Evolutionary conservation across 306 rosid genomes (phyloP).

Genomic region (Oemleria cerasiformis): DNA sequence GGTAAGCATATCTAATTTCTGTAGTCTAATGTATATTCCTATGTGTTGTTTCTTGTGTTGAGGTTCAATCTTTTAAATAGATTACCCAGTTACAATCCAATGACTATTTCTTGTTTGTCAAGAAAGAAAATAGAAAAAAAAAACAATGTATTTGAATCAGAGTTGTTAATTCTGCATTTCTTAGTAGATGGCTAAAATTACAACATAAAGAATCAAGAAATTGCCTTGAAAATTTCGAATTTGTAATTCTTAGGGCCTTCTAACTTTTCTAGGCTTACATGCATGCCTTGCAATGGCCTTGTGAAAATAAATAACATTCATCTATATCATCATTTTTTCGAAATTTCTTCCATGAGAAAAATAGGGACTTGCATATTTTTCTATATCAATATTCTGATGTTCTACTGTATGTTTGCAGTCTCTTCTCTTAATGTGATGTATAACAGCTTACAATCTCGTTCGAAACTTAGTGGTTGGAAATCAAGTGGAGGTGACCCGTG

Average conservation of each 20-base stretch:
- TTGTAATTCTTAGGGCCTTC: neutral
- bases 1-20: constrained; percentile 17
- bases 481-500: constrained; percentile 94
- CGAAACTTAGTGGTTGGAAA: constrained; percentile 58
- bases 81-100: neutral
- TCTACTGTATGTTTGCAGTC: constrained; percentile 44
- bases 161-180: neutral
- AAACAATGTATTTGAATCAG: neutral
- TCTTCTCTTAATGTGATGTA: constrained; percentile 76
- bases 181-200: neutral
- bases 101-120: neutral
- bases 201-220: neutral
- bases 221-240: neutral
- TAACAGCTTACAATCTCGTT: constrained; percentile 61
- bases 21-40: neutral
- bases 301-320: neutral
- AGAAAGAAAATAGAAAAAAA: too few species aligned
- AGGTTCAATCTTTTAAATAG: too few species aligned
- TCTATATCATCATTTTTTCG: neutral
- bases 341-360: neutral
- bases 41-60: neutral
- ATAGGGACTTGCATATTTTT: neutral
- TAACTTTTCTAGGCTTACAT: neutral
- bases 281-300: too few species aligned
- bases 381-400: neutral